Base-by-base conservation (phyloP, 192 early-diverging fungal genomes). In the Dimargaris cristalligena region DNA sequence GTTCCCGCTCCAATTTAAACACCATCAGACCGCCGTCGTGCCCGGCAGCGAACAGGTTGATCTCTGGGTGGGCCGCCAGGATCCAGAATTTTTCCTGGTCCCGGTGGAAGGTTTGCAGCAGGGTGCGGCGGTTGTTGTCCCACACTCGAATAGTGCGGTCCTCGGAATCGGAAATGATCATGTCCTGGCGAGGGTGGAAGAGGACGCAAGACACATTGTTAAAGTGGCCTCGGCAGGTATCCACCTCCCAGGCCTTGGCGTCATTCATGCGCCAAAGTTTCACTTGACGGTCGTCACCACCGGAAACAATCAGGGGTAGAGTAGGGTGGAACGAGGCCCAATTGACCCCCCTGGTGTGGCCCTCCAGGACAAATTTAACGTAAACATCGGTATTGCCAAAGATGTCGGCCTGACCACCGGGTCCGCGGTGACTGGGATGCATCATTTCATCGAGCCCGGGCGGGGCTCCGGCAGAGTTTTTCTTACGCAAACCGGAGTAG, bases 251-350 rank as follows among this genome's bases (percentile, higher is more conserved):
- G 20, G 96, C 96, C 68, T 88, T 85, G 38, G 89, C 88, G 62
- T 99, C 92, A 68, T 92, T 97, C 90, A 93, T 93, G 65, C 96
- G 77, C 96, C 96, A 99, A 26, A 99, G 78, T 71, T 99, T 99
- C 56, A 99, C 82, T 49, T 91, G 89, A 32, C 94, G 86, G 77
- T 99, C 96, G 65, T 99, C 96, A 55, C 90, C 91, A 52, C 89
- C 85, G 33, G 94, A 97, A 11, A 99, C 85, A 70, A 99, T 92
- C 60, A 99, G 73, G 8, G 96, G 96, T 52, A 94, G 77, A 9
- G 82, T 94, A 31, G 94, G 94, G 61, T 99, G 96, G 80, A 99
- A 99, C 13, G 87, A 75, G 1, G 89, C 92, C 91, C 90, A 99
- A 75, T 99, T 99, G 63, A 97, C 92, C 31, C 91, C 92, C 38